Conservation (phyloP, 1,139 yeast genomes). For the Meyerozyma sp. region DNA sequence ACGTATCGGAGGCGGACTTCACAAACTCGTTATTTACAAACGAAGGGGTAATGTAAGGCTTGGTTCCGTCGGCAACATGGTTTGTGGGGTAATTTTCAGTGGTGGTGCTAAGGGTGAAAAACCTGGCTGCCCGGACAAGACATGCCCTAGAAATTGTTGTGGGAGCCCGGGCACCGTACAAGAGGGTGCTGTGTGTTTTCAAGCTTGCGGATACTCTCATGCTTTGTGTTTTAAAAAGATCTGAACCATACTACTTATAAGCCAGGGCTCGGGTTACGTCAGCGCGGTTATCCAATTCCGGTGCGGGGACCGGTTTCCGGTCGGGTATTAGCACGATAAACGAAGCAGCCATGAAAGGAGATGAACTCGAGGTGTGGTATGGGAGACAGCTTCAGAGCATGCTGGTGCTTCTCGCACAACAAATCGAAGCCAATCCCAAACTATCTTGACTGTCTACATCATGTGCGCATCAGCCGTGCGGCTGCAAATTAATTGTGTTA, state of each 20-base stretch:
- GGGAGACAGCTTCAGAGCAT: too few species aligned
- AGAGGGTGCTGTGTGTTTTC: neutral
- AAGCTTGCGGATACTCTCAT: neutral
- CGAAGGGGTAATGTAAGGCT: conserved; percentile 49
- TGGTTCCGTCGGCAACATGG: conserved; percentile 36
- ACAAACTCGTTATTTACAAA: conserved; percentile 57
- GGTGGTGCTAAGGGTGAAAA: conserved; percentile 26
- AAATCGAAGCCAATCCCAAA: too few species aligned
- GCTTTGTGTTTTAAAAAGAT: neutral
- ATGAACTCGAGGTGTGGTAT: too few species aligned
- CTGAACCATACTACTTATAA: neutral
- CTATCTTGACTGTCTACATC: neutral
- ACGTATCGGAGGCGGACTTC: conserved; percentile 49
- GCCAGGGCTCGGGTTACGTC: neutral
- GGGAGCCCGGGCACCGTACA: neutral
- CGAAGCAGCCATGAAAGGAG: too few species aligned
- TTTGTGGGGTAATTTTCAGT: conserved; percentile 37
- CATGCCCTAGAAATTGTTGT: neutral
- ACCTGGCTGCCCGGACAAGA: neutral
- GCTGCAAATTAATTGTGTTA: neutral
- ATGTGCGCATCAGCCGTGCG: neutral
- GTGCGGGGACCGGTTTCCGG: conserved; percentile 1
- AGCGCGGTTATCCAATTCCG: conserved; percentile 1
- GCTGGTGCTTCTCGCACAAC: too few species aligned
- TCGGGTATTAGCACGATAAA: neutral